Evolutionary conservation across 257 asterid species (phyloP).

Genomic region (Cruciata laevipes): DNA sequence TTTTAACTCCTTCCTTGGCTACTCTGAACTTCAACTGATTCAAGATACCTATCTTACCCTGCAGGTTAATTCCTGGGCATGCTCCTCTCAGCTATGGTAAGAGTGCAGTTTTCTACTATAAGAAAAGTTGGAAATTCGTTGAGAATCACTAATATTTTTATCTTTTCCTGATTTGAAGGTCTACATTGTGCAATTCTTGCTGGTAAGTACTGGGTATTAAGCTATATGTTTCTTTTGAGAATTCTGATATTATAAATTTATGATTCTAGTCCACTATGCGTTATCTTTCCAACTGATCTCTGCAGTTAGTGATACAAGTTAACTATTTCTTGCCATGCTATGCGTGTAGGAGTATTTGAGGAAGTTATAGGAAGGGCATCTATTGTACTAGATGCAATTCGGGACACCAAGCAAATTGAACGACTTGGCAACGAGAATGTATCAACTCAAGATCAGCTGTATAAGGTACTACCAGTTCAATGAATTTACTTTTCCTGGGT

Average conservation of each 20-base stretch:
- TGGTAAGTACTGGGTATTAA: conserved; percentile 36
- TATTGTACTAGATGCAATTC: conserved; percentile 42
- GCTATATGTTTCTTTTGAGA: background rate
- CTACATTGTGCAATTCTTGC: conserved; percentile 93
- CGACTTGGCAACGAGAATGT: conserved; percentile 48
- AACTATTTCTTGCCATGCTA: conserved; percentile 11
- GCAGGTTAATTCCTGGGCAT: conserved; percentile 80
- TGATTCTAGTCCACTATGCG: background rate
- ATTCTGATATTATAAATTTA: background rate
- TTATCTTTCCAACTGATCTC: background rate
- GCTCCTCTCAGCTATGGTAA: conserved; percentile 92
- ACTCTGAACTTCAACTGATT: conserved; percentile 11
- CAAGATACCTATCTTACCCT: conserved; percentile 16
- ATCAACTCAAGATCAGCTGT: conserved; percentile 60
- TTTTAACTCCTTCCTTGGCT: conserved; percentile 1
- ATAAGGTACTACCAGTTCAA: conserved; percentile 41
- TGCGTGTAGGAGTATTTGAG: conserved; percentile 53
- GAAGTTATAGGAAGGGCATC: conserved; percentile 76
- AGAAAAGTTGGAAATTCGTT: conserved; percentile 3
- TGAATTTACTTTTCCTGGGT: background rate
- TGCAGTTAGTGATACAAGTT: background rate
- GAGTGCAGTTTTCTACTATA: conserved; percentile 17
- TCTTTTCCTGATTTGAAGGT: conserved; percentile 46
- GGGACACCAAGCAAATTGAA: conserved; percentile 42
- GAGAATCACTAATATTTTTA: conserved; percentile 17